Evolutionary conservation across 139 green algal genomes (phyloP), one percentile per base, ranked within the genome.

Genomic region (Eudorina sp.): DNA sequence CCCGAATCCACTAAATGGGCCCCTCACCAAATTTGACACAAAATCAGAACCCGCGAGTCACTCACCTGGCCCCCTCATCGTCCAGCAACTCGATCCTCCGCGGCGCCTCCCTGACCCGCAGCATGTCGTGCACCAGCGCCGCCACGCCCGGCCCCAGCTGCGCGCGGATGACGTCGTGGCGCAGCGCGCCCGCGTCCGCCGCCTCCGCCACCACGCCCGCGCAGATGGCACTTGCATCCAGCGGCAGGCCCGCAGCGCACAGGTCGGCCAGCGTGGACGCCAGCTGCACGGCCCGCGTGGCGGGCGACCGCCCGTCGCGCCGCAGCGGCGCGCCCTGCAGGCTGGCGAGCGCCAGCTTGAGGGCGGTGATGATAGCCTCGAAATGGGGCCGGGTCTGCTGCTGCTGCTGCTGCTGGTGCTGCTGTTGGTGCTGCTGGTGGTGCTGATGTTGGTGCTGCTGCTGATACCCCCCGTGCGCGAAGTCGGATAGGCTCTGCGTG

Each of bases 191-290:
- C 38, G 31, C 34, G 8, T 91, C 85, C 64, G 97, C 91, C 21
- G 92, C 93, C 25, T 98, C 96, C 0, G 93, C 85, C 13, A 99
- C 62, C 3, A 99, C 90, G 34, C 92, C 97, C 7, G 97, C 97
- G 21, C 94, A 95, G n/a, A 99, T 96, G 58, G 86, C 92, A 23
- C 96, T 92, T 1, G 95, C 95, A 70, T 99, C 97, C 66, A 98
- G 89, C 1, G 94, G 94, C 64, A 97, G 38, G 6, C 97, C 94
- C 4, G 89, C 85, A 4, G 92, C 90, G 2, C 87, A 89, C 1
- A 97, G 85, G 72, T 97, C 96, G 18, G 97, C 95, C 13, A 99
- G 91, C 19, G 83, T 92, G 4, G 77, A 83, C 4, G 95, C 96
- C 8, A 97, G 83, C 16, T 90, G 91, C 53, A 98, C 82, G 4